These are phyloP conservation scores for Suillus discolor DNA, from an alignment of 768 basidiomycete genomes.

Conservation along the genomic window DNA sequence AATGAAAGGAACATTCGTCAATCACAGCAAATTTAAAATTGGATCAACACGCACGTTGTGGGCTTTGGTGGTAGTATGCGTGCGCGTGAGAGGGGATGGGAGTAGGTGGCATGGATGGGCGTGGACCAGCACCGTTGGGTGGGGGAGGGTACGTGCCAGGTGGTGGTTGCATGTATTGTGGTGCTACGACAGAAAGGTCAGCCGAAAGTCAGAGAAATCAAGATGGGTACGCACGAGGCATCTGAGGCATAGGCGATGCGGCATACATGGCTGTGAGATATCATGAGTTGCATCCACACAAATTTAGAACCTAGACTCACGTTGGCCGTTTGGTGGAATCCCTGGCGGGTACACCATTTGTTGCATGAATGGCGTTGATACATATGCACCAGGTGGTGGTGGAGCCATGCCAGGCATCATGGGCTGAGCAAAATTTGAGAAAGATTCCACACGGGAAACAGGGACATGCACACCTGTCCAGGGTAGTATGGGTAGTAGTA, in stretches of 20 bases:
- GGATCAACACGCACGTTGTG: constrained; percentile 63
- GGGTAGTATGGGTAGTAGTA: constrained; percentile 85
- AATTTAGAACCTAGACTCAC: constrained; percentile 14
- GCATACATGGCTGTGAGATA: constrained; percentile 69
- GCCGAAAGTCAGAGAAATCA: not conserved
- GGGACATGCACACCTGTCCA: constrained; percentile 54
- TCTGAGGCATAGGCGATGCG: constrained; percentile 80
- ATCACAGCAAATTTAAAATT: constrained; percentile 29
- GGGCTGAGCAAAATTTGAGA: constrained; percentile 43
- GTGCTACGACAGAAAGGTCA: constrained; percentile 42
- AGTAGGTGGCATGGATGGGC: constrained; percentile 91
- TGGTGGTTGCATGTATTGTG: constrained; percentile 80
- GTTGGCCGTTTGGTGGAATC: constrained; percentile 77
- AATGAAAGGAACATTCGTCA: constrained; percentile 13
- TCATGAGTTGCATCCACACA: constrained; percentile 11
- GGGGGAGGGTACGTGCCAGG: constrained; percentile 78
- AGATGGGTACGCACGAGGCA: constrained; percentile 68
- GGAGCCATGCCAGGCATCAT: constrained; percentile 89
- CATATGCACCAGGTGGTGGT: constrained; percentile 78
- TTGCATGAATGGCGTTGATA: constrained; percentile 82
- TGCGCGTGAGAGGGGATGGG: constrained; percentile 87
- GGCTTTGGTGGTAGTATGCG: constrained; percentile 88
- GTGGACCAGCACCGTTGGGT: constrained; percentile 75
- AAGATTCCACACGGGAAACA: constrained; percentile 5
- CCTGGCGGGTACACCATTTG: constrained; percentile 81